phyloP scores from a whole-genome alignment of 495 filamentous ascomycete genomes.

The Aspergillus carlsbadensis region DNA sequence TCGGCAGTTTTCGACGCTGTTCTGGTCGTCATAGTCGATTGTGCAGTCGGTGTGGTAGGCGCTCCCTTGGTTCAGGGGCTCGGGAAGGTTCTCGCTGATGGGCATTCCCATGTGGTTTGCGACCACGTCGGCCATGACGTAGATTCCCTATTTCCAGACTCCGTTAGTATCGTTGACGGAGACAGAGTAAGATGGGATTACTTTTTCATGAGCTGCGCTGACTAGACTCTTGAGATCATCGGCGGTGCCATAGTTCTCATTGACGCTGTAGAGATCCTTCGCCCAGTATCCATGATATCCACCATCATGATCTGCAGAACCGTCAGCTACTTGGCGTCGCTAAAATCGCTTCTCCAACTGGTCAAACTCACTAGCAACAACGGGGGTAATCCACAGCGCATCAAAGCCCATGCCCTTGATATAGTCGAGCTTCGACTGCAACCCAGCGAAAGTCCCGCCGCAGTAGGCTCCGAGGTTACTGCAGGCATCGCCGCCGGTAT shows the following conservation, averaged over 20 bases:
- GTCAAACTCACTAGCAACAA: background rate
- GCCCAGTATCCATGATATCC: background rate
- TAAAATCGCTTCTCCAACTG: background rate
- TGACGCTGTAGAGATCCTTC: background rate
- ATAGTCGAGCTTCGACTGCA: background rate
- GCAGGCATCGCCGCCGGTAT: background rate
- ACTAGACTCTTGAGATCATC: slow-evolving; percentile 5
- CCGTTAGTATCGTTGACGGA: no score
- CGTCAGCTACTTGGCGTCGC: no score
- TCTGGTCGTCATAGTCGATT: background rate
- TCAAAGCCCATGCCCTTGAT: background rate
- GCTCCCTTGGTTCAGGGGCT: background rate
- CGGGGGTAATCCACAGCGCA: background rate
- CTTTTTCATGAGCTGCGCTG: slow-evolving; percentile 1
- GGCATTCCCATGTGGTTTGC: slow-evolving; percentile 10
- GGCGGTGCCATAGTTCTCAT: slow-evolving; percentile 6
- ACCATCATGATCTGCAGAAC: background rate
- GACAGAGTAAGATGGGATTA: no score
- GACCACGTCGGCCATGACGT: slow-evolving; percentile 12
- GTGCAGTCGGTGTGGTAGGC: background rate
- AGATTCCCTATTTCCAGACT: background rate
- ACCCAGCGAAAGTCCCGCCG: background rate
- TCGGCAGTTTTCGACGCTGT: background rate
- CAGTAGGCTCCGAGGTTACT: background rate
- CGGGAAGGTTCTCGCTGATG: background rate